These are phyloP conservation scores for Rhizophora apiculata DNA, from an alignment of 345 rosid species.

Conservation along the genomic window DNA sequence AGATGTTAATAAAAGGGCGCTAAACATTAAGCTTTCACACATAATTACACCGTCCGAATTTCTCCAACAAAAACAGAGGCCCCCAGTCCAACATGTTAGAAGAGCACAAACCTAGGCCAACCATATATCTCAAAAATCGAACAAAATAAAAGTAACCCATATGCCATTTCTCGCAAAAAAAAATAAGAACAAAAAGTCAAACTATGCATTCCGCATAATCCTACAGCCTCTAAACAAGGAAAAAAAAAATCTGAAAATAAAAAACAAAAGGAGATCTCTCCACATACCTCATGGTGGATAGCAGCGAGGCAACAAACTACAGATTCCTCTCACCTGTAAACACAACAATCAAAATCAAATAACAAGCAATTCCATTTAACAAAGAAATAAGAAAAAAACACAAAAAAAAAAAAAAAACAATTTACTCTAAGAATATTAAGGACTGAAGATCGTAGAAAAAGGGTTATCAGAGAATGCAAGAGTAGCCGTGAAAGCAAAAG, in stretches of 20 bases:
- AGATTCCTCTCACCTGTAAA: slow-evolving; percentile 1
- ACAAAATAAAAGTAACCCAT: background rate
- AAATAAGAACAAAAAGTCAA: background rate
- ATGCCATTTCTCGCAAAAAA: background rate
- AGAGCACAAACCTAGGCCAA: background rate
- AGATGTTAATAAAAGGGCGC: too few relatives aligned
- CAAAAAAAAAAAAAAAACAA: background rate
- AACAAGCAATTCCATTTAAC: background rate
- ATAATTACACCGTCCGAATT: too few relatives aligned
- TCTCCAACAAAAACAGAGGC: background rate
- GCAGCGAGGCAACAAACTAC: background rate
- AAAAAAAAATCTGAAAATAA: background rate
- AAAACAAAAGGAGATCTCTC: background rate
- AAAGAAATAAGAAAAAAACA: background rate
- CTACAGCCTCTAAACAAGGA: too few relatives aligned
- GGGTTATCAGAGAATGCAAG: too few relatives aligned
- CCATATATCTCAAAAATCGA: background rate
- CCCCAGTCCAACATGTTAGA: background rate
- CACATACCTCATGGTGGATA: slow-evolving; percentile 8
- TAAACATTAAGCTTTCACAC: too few relatives aligned
- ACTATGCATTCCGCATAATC: too few relatives aligned
- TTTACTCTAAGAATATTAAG: background rate
- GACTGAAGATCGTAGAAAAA: too few relatives aligned
- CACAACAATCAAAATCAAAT: background rate
- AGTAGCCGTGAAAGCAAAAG: too few relatives aligned